Percentiles rank a stretch among this genome's conserved stretches.
Evolutionary conservation across 192 early-diverging fungal species (phyloP).

Genomic region (Diversispora epigaea): DNA sequence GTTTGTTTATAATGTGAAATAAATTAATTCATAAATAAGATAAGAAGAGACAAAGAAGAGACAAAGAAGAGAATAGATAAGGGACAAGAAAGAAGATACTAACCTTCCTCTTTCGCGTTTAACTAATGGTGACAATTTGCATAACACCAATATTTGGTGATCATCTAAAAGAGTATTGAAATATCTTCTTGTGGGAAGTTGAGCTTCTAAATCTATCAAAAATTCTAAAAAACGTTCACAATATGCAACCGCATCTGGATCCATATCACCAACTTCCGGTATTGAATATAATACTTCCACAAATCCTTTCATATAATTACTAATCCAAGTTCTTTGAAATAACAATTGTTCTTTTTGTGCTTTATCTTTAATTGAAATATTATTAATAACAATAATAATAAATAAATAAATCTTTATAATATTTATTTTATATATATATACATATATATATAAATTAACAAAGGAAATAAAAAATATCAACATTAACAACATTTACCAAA

Average conservation of each 20-base stretch:
- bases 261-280: conserved; percentile 44
- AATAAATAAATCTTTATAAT: neutral
- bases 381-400: conserved; percentile 1
- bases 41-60: neutral
- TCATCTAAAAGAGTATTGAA: conserved; percentile 81
- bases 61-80: neutral
- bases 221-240: conserved; percentile 79
- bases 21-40: conserved; percentile 5
- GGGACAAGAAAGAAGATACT: conserved; percentile 3
- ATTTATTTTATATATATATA: neutral
- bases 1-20: neutral
- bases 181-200: conserved; percentile 89
- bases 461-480: neutral
- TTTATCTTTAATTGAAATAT: neutral
- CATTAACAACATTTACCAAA: neutral
- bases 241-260: conserved; percentile 56
- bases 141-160: conserved; percentile 64
- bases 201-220: conserved; percentile 82
- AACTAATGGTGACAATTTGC: conserved; percentile 49
- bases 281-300: conserved; percentile 57
- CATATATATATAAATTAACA: neutral
- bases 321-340: conserved; percentile 66
- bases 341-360: conserved; percentile 50
- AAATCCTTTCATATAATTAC: conserved; percentile 65
- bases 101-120: conserved; percentile 38